These are phyloP conservation scores for Neopestalotiopsis sp. DNA, from an alignment of 2,329 filamentous ascomycete species.

Conservation along the genomic window DNA sequence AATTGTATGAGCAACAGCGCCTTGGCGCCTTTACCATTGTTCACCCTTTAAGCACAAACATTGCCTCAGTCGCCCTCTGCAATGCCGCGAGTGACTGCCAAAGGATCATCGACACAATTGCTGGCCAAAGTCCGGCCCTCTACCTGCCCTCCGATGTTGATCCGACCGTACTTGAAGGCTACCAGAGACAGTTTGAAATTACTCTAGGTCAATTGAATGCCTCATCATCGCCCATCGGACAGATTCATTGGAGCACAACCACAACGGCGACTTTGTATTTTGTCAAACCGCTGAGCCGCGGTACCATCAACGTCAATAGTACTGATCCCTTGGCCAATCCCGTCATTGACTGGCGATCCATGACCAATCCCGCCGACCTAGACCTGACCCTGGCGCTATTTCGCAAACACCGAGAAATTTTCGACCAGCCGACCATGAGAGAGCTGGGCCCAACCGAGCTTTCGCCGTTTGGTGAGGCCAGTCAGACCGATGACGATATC, in stretches of 20 bases:
- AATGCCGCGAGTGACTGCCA: constrained; percentile 36
- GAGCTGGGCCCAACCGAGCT: constrained; percentile 20
- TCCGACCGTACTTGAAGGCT: constrained; percentile 42
- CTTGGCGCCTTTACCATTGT: constrained; percentile 23
- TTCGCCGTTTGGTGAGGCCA: constrained; percentile 19
- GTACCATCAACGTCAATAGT: constrained; percentile 42
- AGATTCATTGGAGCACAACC: constrained; percentile 38
- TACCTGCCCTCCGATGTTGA: constrained; percentile 40
- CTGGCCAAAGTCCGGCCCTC: constrained; percentile 36
- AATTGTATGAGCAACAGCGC: constrained; percentile 32
- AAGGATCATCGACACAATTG: constrained; percentile 31
- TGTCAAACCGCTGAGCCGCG: constrained; percentile 44
- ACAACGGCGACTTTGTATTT: constrained; percentile 36
- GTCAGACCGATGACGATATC: constrained; percentile 33
- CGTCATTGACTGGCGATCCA: constrained; percentile 43
- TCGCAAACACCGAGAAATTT: constrained; percentile 37
- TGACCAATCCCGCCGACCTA: constrained; percentile 43
- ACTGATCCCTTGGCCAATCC: constrained; percentile 39
- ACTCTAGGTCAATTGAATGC: constrained; percentile 36
- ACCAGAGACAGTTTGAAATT: constrained; percentile 39
- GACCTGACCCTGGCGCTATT: constrained; percentile 39
- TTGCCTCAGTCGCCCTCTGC: constrained; percentile 38
- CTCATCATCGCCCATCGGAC: constrained; percentile 30
- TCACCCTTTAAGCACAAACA: constrained; percentile 20
- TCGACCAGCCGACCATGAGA: constrained; percentile 19